Conservation (phyloP, 306 rosid species). For the Macrotyloma uniflorum region DNA sequence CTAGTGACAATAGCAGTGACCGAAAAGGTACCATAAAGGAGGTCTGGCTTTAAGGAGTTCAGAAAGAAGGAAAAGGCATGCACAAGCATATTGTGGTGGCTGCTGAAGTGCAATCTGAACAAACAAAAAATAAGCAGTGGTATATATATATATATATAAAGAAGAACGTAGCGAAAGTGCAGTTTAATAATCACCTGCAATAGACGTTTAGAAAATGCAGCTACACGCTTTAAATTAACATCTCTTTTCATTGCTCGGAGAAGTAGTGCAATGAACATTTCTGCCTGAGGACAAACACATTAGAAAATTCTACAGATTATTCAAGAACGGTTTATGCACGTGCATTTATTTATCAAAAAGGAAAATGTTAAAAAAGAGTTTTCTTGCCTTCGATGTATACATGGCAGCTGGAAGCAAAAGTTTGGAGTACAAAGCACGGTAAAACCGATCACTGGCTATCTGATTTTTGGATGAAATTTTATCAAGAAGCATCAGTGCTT, state of each 20-base stretch:
- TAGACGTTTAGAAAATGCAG: conserved; percentile 88
- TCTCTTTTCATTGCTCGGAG: conserved; percentile 92
- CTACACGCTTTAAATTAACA: conserved; percentile 83
- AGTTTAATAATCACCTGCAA: conserved; percentile 63
- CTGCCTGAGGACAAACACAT: conserved; percentile 61
- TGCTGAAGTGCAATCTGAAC: conserved; percentile 92
- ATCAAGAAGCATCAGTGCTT: conserved; percentile 94
- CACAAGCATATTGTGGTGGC: conserved; percentile 96
- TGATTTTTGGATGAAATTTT: conserved; percentile 94
- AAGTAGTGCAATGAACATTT: conserved; percentile 91
- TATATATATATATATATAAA: background rate
- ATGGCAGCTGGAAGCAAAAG: conserved; percentile 88
- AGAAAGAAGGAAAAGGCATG: conserved; percentile 91
- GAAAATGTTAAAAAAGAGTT: background rate
- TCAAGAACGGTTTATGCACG: background rate
- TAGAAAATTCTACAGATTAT: background rate
- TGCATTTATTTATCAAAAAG: background rate
- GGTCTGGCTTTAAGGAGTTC: conserved; percentile 96
- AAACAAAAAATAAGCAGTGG: conserved; percentile 8
- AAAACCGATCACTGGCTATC: conserved; percentile 86
- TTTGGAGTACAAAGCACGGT: conserved; percentile 89
- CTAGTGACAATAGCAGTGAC: background rate
- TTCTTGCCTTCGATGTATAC: conserved; percentile 87
- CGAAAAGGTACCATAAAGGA: conserved; percentile 61
- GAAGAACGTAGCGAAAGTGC: conserved; percentile 1